Conservation (phyloP, 495 filamentous ascomycete species). For the Penicillium waksmanii region DNA sequence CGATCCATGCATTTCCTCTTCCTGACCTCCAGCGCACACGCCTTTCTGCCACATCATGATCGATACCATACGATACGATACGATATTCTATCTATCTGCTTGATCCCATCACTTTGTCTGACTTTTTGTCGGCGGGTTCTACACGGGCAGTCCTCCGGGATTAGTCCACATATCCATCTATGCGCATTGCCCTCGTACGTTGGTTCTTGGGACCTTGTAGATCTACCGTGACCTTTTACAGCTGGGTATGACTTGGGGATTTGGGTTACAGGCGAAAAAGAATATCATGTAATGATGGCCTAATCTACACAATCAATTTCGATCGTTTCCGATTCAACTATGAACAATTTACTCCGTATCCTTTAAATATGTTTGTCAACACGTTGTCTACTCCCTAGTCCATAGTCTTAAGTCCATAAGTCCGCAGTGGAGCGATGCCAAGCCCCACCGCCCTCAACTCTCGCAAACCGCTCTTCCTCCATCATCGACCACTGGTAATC, state of each 20-base stretch:
- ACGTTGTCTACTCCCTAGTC: no score
- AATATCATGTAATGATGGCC: conserved; percentile 28
- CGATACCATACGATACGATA: conserved; percentile 26
- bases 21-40: conserved; percentile 32
- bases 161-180: not conserved
- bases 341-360: no score
- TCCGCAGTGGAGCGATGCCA: conserved; percentile 19
- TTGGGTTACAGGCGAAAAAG: conserved; percentile 19
- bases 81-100: conserved; percentile 36
- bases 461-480: conserved; percentile 20
- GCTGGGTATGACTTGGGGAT: not conserved
- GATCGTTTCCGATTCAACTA: not conserved
- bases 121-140: not conserved
- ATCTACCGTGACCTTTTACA: conserved; percentile 8
- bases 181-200: not conserved
- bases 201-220: conserved; percentile 4
- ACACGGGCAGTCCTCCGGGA: not conserved
- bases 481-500: conserved; percentile 11
- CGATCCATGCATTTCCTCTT: conserved; percentile 34
- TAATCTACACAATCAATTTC: conserved; percentile 19
- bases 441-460: conserved; percentile 28
- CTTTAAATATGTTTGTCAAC: no score
- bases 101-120: conserved; percentile 24
- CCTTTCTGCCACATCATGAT: conserved; percentile 33
- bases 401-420: no score